Percentiles rank a stretch among this genome's conserved stretches.
Evolutionary conservation across 2,329 filamentous ascomycete species (phyloP).

Genomic region (Pseudocercospora fuligena): DNA sequence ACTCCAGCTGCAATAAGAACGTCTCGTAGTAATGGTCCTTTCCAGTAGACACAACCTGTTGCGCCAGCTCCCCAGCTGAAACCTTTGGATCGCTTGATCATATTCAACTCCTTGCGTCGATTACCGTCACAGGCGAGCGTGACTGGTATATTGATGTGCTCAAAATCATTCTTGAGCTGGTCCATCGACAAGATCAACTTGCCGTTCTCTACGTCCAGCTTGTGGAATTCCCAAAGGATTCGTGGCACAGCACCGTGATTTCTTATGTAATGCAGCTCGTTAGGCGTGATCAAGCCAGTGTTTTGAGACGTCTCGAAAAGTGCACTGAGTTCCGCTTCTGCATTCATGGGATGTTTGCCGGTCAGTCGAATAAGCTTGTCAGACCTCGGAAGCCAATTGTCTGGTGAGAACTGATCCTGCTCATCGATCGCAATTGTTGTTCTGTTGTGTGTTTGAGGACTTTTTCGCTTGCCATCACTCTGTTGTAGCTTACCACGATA

Average conservation of each 20-base stretch:
- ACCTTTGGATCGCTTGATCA: slow-evolving; percentile 55
- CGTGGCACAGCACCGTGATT: slow-evolving; percentile 60
- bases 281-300: slow-evolving; percentile 56
- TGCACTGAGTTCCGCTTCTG: slow-evolving; percentile 49
- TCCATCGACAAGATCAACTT: slow-evolving; percentile 51
- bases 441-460: slow-evolving; percentile 42
- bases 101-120: slow-evolving; percentile 58
- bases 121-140: slow-evolving; percentile 57
- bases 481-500: slow-evolving; percentile 47
- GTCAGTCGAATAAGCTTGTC: slow-evolving; percentile 56
- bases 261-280: slow-evolving; percentile 57
- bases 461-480: slow-evolving; percentile 50
- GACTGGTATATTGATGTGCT: slow-evolving; percentile 55
- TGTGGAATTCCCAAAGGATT: slow-evolving; percentile 56
- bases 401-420: slow-evolving; percentile 57
- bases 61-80: slow-evolving; percentile 55
- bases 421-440: slow-evolving; percentile 51
- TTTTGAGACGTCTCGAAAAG: slow-evolving; percentile 46
- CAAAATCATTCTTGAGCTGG: slow-evolving; percentile 50
- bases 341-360: slow-evolving; percentile 60
- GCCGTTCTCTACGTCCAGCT: slow-evolving; percentile 53
- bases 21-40: slow-evolving; percentile 52
- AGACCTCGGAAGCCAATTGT: slow-evolving; percentile 59
- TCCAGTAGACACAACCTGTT: slow-evolving; percentile 58
- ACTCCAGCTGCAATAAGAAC: slow-evolving; percentile 52